Percentiles rank a stretch among this genome's conserved stretches.
Conservation (phyloP, 1,284 basidiomycete genomes). For the Ganoderma lucidum region DNA sequence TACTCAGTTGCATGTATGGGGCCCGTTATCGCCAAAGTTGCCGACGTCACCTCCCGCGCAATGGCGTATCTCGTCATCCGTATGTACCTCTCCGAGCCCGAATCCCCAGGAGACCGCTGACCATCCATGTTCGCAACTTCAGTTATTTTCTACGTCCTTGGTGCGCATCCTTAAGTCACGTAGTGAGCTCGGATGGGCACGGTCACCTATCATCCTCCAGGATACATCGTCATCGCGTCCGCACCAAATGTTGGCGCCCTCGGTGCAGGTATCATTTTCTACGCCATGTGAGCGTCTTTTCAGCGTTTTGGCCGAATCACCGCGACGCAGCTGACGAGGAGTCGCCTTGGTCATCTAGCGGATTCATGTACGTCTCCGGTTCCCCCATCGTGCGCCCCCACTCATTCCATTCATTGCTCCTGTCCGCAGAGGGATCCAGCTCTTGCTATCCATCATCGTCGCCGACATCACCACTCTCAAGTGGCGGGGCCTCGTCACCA, state of each 20-base stretch:
- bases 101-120: too few relatives aligned
- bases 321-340: background rate
- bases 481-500: conserved; percentile 79
- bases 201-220: conserved; percentile 36
- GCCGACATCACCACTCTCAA: conserved; percentile 84
- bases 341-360: conserved; percentile 43
- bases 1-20: conserved; percentile 67
- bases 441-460: conserved; percentile 79
- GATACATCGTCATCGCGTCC: conserved; percentile 75
- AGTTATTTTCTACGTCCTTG: conserved; percentile 67
- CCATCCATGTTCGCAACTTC: background rate
- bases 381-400: background rate
- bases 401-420: too few relatives aligned
- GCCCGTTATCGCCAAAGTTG: conserved; percentile 82
- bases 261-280: conserved; percentile 51
- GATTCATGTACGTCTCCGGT: conserved; percentile 54
- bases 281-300: conserved; percentile 54
- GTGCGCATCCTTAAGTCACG: conserved; percentile 36
- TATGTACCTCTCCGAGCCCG: conserved; percentile 48
- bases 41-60: conserved; percentile 72
- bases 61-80: conserved; percentile 68
- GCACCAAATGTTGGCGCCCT: conserved; percentile 59
- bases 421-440: conserved; percentile 63
- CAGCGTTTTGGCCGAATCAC: background rate
- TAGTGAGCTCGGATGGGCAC: background rate